A percentile compares a stretch with the other conserved stretches of the same genome.
Evolutionary conservation across 2,329 filamentous ascomycete genomes (phyloP).

Genomic region (Didymella lethalis): DNA sequence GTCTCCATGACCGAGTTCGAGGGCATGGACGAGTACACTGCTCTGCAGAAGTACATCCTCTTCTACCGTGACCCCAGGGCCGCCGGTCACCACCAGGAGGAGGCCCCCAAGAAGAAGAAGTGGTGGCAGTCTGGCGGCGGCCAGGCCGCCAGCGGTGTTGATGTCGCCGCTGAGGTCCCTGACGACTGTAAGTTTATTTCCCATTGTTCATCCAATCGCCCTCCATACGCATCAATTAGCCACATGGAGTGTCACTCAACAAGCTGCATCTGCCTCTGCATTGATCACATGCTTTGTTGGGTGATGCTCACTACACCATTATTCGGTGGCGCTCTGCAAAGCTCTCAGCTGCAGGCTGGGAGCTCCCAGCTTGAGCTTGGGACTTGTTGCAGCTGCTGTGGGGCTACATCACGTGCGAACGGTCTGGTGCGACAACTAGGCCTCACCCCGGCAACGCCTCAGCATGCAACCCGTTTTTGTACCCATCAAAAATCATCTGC

Average conservation of each 20-base stretch:
- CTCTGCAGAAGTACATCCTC: conserved; percentile 72
- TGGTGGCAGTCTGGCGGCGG: conserved; percentile 60
- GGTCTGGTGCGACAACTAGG: conserved; percentile 15
- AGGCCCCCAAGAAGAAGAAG: conserved; percentile 62
- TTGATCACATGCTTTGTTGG: conserved; percentile 22
- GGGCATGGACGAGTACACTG: conserved; percentile 69
- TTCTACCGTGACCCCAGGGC: conserved; percentile 69
- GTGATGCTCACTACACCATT: conserved; percentile 6
- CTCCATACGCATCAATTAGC: conserved; percentile 4
- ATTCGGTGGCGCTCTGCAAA: conserved; percentile 20
- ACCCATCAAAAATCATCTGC: conserved; percentile 13
- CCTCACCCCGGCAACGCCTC: conserved; percentile 12
- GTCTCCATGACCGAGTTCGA: conserved; percentile 50
- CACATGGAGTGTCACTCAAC: neutral
- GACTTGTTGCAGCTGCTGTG: conserved; percentile 24
- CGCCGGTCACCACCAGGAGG: conserved; percentile 53
- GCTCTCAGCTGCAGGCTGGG: conserved; percentile 5
- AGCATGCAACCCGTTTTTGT: conserved; percentile 16
- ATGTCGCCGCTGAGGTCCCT: conserved; percentile 58
- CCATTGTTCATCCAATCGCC: neutral
- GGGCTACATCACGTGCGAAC: conserved; percentile 29
- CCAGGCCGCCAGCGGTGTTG: conserved; percentile 33
- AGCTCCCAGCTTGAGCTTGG: conserved; percentile 24
- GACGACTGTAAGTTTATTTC: conserved; percentile 57
- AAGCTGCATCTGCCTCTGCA: neutral